These are phyloP conservation scores for Erysimum cheiri DNA, from an alignment of 441 rosid genomes.

Conservation along the genomic window DNA sequence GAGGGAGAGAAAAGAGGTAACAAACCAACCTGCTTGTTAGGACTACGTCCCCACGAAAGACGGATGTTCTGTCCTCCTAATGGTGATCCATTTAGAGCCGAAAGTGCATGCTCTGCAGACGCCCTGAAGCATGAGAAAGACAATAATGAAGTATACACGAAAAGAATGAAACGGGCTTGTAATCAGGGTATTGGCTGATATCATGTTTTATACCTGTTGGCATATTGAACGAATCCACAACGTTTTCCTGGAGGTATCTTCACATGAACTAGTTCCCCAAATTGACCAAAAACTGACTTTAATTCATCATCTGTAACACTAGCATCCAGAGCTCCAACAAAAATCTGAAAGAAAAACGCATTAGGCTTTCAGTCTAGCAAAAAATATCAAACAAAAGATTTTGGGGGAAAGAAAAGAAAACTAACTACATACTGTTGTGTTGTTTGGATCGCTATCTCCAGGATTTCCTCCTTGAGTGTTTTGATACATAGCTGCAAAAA, in stretches of 20 bases:
- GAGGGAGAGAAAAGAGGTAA: background rate
- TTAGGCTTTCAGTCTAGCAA: conserved; percentile 28
- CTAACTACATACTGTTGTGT: conserved; percentile 84
- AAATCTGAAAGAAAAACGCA: conserved; percentile 58
- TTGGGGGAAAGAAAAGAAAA: conserved; percentile 39
- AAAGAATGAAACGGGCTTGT: background rate
- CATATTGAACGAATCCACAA: conserved; percentile 96
- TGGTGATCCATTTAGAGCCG: conserved; percentile 73
- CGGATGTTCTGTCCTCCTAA: conserved; percentile 88
- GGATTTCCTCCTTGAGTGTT: conserved; percentile 64
- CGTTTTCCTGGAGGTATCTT: conserved; percentile 95
- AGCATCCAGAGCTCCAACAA: conserved; percentile 65
- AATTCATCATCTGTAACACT: conserved; percentile 59
- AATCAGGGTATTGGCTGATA: background rate
- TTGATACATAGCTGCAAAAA: conserved; percentile 79
- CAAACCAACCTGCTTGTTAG: conserved; percentile 82
- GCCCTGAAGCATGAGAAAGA: conserved; percentile 50
- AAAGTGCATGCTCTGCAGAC: conserved; percentile 85
- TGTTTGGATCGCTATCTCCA: conserved; percentile 91
- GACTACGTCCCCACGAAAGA: conserved; percentile 98
- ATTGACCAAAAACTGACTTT: conserved; percentile 82
- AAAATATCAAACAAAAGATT: background rate
- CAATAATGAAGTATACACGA: conserved; percentile 12
- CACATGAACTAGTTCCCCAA: conserved; percentile 90
- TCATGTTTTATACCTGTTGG: conserved; percentile 60